Base-by-base conservation (phyloP, 23 red algal genomes). In the Gracilaria caudata region DNA sequence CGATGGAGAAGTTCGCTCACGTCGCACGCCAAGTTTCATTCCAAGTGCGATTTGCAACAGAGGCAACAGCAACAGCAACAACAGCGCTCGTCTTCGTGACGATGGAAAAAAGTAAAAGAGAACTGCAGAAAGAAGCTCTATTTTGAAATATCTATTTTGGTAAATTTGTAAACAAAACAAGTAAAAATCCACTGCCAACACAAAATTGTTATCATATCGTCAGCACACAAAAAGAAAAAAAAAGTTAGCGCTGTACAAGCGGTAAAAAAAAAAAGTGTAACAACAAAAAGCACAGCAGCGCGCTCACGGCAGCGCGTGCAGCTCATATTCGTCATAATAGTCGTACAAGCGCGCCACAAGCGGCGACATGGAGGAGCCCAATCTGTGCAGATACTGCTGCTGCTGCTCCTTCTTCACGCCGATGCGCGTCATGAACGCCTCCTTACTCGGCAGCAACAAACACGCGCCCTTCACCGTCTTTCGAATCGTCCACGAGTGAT, bases 401-500 rank as follows among this genome's bases (percentile, higher is more conserved):
- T 87, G 54, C 17, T 79, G 49, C 39, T 73, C 32, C 16, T 60
- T 25, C 39, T 95, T 87, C 0, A 98, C 87, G 0, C 93, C 89
- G 20, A 98, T 64, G 4, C 82, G 85, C 16, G 36, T 54, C 37
- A 95, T 77, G 61, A 98, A 98, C 14, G 70, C 47, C 29, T 98
- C 96, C 79, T 90, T 91, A 24, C 82, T 78, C 14, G 96, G 96
- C 76, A 98, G 64, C 32, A 98, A 55, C 24, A 86, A 44, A 36
- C 94, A 64, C 10, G 96, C 96, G n/a, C 87, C 83, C 59, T 82
- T 73, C 8, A 95, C 96, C n/a, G 88, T 90, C 74, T 86, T 94
- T 17, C 79, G 64, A 68, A 94, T 85, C 29, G 83, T 79, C 81
- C 87, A 94, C 30, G 81, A 79, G 81, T 98, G 96, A 79, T 98